Base-by-base conservation (phyloP, 2,329 filamentous ascomycete species). In the Ophiosphaerella herpotricha region DNA sequence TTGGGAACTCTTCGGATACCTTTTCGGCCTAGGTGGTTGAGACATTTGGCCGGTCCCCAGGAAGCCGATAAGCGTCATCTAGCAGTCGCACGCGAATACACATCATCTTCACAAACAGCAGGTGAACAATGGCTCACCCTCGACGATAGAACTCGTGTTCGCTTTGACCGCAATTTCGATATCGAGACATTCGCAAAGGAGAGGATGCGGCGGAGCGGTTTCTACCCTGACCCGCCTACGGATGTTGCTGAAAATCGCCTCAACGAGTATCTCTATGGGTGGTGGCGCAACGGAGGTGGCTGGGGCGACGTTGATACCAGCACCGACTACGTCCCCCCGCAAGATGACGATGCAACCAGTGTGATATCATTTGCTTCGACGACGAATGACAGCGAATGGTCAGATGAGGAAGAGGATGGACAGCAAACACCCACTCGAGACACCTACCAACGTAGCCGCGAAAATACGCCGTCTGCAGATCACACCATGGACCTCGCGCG, bases 271-370 rank as follows among this genome's bases (percentile, higher is more conserved):
- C 76, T 97, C 1, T 97, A 97, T 70, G 79, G 80, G 26, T 94
- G 92, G 84, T 97, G 91, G 89, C 85, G 88, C 44, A 79, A 81
- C 46, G 91, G 90, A 16, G 91, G 90, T 7, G 89, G 89, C 77
- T 97, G 91, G 86, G 92, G 93, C 1, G 86, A 87, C 13, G 80
- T 86, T 29, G 93, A 97, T 68, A 80, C 80, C 5, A 96, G 90
- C 64, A 89, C 89, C 24, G 88, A 93, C 55, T 97, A 92, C 70
- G 72, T 78, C 29, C 86, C 86, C 1, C 64, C 71, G 2, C 71
- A 78, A 9, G 80, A 87, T 38, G 85, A 87, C 66, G 90, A 95
- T 66, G 83, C 82, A 7, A 95, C 91, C 1, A 97, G 92, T 64
- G 80, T 95, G 32, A 75, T 94, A n/a, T 91, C 90, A 0, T 80